Evolutionary conservation across 2,329 filamentous ascomycete species (phyloP), one percentile per base, ranked within the genome.

Genomic region (Trichocomaceae sp.): DNA sequence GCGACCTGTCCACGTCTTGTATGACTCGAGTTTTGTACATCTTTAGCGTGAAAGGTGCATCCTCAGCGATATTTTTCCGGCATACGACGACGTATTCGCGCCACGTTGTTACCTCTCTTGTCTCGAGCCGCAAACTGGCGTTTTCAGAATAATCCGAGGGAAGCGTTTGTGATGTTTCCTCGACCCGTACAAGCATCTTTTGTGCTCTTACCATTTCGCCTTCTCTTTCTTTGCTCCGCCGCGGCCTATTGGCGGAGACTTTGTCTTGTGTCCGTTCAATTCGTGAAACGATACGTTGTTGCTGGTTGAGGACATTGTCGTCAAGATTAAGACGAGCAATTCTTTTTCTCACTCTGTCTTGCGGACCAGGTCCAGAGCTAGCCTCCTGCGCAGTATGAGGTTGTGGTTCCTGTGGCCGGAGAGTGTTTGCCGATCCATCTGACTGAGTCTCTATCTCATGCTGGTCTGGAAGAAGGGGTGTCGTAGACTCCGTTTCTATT

Each of bases 201-300:
- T 86, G 83, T 68, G 84, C 83, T 66, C 85, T 85, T 55, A 86
- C 72, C 50, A 86, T 81, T 58, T 84, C 78, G 5, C 84, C 84
- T 60, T 83, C 78, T 51, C 75, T 70, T 22, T 74, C 64, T 22
- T 76, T 69, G 29, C 65, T 66, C 50, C 71, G 66, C 47, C 64
- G 66, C 8, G 69, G 64, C 42, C 66, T 62, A 51, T 65, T 69
- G 5, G 62, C 62, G 23, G 67, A 66, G 20, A 74, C 68, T 45
- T 60, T 67, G 44, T 62, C 65, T 55, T 67, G 68, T 10, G 69
- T 74, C 54, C 58, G 68, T 47, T 65, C 67, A 37, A 73, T 69
- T 51, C 59, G 70, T 48, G 67, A 67, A 44, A 69, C 67, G 37
- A 77, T 60, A 19, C 70, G 67, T 46, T 71, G 70, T 59, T 74